Evolutionary conservation across 805 yeast genomes (phyloP).

Genomic region (Candida tammaniensis): DNA sequence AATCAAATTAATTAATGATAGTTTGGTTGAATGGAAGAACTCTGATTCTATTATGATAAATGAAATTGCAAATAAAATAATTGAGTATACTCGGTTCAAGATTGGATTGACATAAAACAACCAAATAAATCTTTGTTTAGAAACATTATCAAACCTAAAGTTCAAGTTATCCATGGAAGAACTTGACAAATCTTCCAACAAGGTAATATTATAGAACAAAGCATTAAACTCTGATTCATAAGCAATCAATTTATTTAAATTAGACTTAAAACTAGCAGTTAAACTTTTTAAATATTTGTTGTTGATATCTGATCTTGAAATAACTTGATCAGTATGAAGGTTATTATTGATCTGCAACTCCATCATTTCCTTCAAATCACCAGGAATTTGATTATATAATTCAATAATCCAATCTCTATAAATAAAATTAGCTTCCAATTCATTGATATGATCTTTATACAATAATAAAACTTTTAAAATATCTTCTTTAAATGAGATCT

Average conservation of each 20-base stretch:
- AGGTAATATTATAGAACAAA: slow-evolving; percentile 46
- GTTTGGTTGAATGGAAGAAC: slow-evolving; percentile 62
- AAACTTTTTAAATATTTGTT: slow-evolving; percentile 48
- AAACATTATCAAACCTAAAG: slow-evolving; percentile 20
- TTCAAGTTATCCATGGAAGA: slow-evolving; percentile 18
- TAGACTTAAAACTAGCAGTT: slow-evolving; percentile 49
- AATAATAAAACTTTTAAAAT: slow-evolving; percentile 57
- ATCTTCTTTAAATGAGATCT: slow-evolving; percentile 59
- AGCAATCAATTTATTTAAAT: slow-evolving; percentile 52
- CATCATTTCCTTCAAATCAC: slow-evolving; percentile 29
- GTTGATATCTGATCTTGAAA: slow-evolving; percentile 34
- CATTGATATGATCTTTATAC: slow-evolving; percentile 39
- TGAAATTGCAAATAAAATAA: slow-evolving; percentile 43
- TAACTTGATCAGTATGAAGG: slow-evolving; percentile 13
- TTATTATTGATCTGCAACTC: slow-evolving; percentile 28
- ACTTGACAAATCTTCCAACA: slow-evolving; percentile 57
- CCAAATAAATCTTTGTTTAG: slow-evolving; percentile 34
- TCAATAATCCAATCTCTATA: slow-evolving; percentile 66
- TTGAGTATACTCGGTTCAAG: slow-evolving; percentile 41
- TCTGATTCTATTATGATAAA: slow-evolving; percentile 69
- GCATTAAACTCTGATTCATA: slow-evolving; percentile 55
- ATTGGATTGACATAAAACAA: slow-evolving; percentile 47
- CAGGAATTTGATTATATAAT: slow-evolving; percentile 46
- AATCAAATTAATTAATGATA: slow-evolving; percentile 58
- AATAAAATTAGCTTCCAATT: slow-evolving; percentile 28